A percentile compares a stretch with the other conserved stretches of the same genome.
These are phyloP conservation scores for Mortierella sp. DNA, from an alignment of 371 early-diverging fungal species.

Conservation along the genomic window DNA sequence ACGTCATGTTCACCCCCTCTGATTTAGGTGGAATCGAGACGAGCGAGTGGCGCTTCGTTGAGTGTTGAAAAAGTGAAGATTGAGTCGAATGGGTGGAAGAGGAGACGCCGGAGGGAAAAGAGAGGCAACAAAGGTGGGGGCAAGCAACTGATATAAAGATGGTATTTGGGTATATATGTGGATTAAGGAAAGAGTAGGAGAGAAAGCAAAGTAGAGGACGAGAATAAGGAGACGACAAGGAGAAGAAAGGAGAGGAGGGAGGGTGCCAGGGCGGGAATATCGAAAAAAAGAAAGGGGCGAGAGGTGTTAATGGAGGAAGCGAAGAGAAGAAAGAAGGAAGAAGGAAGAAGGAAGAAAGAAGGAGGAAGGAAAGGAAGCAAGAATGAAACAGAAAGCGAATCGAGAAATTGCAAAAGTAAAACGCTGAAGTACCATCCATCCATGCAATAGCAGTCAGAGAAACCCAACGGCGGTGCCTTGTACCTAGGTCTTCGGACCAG, in stretches of 20 bases:
- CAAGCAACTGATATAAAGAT: background rate
- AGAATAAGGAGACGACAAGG: background rate
- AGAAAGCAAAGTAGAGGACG: background rate
- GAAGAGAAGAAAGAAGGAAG: background rate
- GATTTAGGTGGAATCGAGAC: background rate
- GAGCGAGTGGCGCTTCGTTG: background rate
- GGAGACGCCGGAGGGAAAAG: background rate
- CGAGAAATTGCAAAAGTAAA: too few relatives aligned
- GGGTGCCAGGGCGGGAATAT: background rate
- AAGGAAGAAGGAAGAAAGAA: background rate
- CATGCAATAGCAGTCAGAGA: too few relatives aligned
- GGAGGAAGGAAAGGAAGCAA: background rate
- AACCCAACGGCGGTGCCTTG: too few relatives aligned
- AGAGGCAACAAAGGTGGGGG: background rate
- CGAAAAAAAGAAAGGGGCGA: background rate
- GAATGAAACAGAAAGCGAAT: too few relatives aligned
- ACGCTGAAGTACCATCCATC: too few relatives aligned
- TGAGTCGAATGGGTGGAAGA: background rate
- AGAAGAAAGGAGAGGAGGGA: background rate
- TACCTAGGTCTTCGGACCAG: too few relatives aligned
- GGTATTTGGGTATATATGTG: background rate
- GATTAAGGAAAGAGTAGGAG: background rate
- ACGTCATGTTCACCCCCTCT: background rate
- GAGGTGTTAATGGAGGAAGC: too few relatives aligned
- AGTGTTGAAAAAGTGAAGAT: background rate